These are phyloP conservation scores for Plasmodium yoelii DNA, from an alignment of 169 alveolate species.

Conservation along the genomic window DNA sequence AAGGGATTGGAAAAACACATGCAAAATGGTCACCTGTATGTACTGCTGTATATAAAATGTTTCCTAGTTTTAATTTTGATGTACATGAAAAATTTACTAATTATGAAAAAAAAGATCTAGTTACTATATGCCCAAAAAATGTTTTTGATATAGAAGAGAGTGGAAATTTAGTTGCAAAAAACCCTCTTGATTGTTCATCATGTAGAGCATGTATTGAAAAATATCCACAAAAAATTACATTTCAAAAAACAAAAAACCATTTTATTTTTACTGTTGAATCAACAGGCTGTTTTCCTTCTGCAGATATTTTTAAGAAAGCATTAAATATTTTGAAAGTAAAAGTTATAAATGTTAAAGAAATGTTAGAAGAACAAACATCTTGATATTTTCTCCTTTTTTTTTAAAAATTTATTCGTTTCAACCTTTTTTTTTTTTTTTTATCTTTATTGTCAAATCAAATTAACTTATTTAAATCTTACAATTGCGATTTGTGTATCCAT, in stretches of 20 bases:
- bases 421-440: no score
- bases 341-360: constrained; percentile 73
- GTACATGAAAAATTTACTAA: constrained; percentile 85
- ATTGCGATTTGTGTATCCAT: no score
- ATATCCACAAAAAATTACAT: constrained; percentile 85
- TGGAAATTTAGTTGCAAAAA: constrained; percentile 89
- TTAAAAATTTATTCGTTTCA: no score
- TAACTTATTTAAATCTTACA: no score
- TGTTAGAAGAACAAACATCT: constrained; percentile 28
- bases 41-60: constrained; percentile 97
- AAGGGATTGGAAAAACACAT: constrained; percentile 98
- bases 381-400: background rate
- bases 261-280: constrained; percentile 90
- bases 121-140: constrained; percentile 93
- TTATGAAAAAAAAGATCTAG: constrained; percentile 93
- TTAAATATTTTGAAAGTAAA: constrained; percentile 77
- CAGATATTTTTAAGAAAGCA: constrained; percentile 81
- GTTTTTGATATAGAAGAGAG: constrained; percentile 95
- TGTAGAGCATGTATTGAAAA: constrained; percentile 98
- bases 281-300: constrained; percentile 86
- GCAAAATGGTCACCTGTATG: constrained; percentile 99
- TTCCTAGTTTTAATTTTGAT: constrained; percentile 84
- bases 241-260: constrained; percentile 88
- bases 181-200: constrained; percentile 95
- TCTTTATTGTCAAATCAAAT: no score